These are phyloP conservation scores for Lathyrus tuberosus DNA, from an alignment of 306 rosid species.

Conservation along the genomic window DNA sequence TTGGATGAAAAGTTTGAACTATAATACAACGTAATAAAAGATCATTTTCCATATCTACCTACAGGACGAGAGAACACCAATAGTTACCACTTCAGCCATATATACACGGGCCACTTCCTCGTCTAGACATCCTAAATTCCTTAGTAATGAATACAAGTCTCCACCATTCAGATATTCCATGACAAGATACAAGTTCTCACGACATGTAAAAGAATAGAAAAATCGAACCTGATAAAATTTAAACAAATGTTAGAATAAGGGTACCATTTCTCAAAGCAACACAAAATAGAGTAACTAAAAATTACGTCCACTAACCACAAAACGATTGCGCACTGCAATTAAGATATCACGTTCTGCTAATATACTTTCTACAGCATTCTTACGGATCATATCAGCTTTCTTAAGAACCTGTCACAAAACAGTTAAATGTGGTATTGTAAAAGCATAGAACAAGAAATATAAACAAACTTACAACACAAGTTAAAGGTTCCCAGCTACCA, in stretches of 20 bases:
- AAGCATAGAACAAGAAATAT: constrained; percentile 26
- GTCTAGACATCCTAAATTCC: constrained; percentile 94
- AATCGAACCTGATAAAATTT: constrained; percentile 81
- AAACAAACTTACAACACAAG: constrained; percentile 19
- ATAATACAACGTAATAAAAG: constrained; percentile 12
- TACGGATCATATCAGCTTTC: constrained; percentile 98
- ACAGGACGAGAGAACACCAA: constrained; percentile 16
- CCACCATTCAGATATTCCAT: constrained; percentile 99
- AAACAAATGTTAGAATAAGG: constrained; percentile 41
- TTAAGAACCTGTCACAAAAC: constrained; percentile 74
- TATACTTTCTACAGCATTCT: constrained; percentile 99
- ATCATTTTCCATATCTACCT: constrained; percentile 16
- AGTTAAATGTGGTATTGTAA: constrained; percentile 26
- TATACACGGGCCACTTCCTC: constrained; percentile 96
- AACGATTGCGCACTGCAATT: constrained; percentile 98
- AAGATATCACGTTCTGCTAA: constrained; percentile 97
- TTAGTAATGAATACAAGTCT: constrained; percentile 89
- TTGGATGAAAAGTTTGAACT: constrained; percentile 21
- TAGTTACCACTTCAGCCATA: constrained; percentile 94
- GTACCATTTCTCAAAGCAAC: constrained; percentile 31
- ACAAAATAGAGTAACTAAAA: constrained; percentile 32
- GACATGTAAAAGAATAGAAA: constrained; percentile 97
- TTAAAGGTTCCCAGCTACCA: constrained; percentile 16
- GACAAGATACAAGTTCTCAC: constrained; percentile 94
- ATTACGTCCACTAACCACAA: constrained; percentile 89